Conservation (phyloP, 2,329 filamentous ascomycete species). For the Dactylonectria estremocensis region DNA sequence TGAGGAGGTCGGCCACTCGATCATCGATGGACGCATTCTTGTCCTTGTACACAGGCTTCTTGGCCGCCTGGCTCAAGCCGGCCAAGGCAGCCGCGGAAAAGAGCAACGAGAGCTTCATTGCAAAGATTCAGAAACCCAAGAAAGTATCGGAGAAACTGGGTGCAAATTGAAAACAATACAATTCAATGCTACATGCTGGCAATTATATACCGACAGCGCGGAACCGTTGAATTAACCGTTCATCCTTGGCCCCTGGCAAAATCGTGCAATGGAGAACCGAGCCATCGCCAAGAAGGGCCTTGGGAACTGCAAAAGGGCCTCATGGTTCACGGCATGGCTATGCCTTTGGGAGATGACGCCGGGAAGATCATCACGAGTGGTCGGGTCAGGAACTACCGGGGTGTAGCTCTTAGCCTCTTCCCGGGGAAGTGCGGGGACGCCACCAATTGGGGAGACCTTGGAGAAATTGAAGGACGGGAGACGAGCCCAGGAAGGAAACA, state of each 20-base stretch:
- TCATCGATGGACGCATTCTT: conserved; percentile 73
- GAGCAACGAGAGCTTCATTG: conserved; percentile 51
- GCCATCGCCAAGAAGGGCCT: conserved; percentile 15
- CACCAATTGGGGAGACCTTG: conserved; percentile 32
- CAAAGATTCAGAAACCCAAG: conserved; percentile 21
- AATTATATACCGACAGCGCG: conserved; percentile 24
- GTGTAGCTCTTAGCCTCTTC: conserved; percentile 34
- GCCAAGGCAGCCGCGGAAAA: conserved; percentile 44
- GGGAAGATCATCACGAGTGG: conserved; percentile 37
- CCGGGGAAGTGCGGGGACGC: conserved; percentile 44
- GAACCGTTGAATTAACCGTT: conserved; percentile 40
- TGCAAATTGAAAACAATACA: background rate
- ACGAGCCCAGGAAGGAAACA: conserved; percentile 33
- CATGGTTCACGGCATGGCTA: conserved; percentile 22
- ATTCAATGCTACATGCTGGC: conserved; percentile 5
- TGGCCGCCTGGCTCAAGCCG: conserved; percentile 44
- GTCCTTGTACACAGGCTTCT: conserved; percentile 72
- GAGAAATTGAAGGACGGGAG: conserved; percentile 30
- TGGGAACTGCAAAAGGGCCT: conserved; percentile 20
- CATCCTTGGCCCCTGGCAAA: conserved; percentile 26
- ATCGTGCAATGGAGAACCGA: conserved; percentile 26
- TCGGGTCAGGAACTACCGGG: conserved; percentile 30
- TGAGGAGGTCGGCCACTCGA: conserved; percentile 77
- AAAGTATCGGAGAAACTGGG: conserved; percentile 24
- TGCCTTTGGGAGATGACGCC: conserved; percentile 34